Evolutionary conservation across 192 early-diverging fungal species (phyloP), one percentile per base, ranked within the genome.

Genomic region (Lobosporangium transversale): DNA sequence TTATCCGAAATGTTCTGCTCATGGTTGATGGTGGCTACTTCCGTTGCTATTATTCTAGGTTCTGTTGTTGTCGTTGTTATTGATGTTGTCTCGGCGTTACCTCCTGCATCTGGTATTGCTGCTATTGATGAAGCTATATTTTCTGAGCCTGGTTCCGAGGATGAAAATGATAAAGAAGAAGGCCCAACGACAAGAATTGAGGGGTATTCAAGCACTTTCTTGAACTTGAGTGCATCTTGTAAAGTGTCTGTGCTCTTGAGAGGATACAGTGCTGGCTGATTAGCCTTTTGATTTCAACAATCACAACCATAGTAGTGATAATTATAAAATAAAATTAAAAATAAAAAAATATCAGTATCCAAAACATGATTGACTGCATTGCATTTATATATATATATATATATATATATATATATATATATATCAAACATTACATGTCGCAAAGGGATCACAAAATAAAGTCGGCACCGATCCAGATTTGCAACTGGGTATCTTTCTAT

Each of bases 171-270:
- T 33, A 29, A 10, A n/a, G 48, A 0, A 6, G 55, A 52, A 53
- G 51, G 63, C 48, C 58, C 58, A 3, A 75, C 51, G 3, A 86
- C 80, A 44, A 83, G 68, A 23, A 86, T 66, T 2, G 79, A 79
- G 0, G 85, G 85, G 50, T 80, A 86, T 54, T 86, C 85, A 20
- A 84, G 23, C 10, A 86, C 78, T 8, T 80, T 83, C 45, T 86
- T 81, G 53, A 81, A 79, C 29, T 65, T 67, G 8, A 86, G 71
- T 57, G 80, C 78, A 0, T 80, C 81, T 49, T 68, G 80, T 24
- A 86, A 60, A 11, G 78, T 78, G 57, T 81, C 66, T 1, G 21
- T 23, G 10, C 54, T 59, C 29, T 62, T 68, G 24, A 86, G 59
- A 20, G 54, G 80, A 66, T 78, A 82, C 17, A 84, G 64, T 17